Evolutionary conservation across 1,284 basidiomycete species (phyloP).

Genomic region (Pseudozyma thailandica): DNA sequence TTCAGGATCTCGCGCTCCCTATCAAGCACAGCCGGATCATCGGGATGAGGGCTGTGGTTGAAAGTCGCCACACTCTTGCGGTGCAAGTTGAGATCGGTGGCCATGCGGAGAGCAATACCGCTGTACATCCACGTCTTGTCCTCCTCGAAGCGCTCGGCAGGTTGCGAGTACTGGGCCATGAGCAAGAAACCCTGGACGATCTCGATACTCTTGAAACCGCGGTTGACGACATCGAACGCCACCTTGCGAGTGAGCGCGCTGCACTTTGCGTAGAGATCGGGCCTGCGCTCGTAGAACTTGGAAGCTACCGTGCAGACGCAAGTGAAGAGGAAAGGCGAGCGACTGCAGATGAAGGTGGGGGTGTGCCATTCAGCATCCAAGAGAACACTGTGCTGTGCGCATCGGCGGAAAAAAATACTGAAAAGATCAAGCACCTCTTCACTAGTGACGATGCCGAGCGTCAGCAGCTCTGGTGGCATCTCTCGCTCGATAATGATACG

Average conservation of each 20-base stretch:
- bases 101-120: slow-evolving; percentile 78
- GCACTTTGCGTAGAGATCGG: slow-evolving; percentile 83
- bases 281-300: slow-evolving; percentile 84
- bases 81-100: slow-evolving; percentile 93
- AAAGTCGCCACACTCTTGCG: slow-evolving; percentile 79
- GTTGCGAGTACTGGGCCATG: slow-evolving; percentile 69
- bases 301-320: slow-evolving; percentile 88
- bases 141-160: slow-evolving; percentile 79
- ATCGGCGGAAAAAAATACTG: slow-evolving; percentile 79
- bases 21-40: slow-evolving; percentile 68
- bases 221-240: slow-evolving; percentile 75
- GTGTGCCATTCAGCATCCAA: slow-evolving; percentile 68
- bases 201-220: slow-evolving; percentile 93
- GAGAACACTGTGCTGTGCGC: slow-evolving; percentile 57
- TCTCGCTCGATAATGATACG: slow-evolving; percentile 88
- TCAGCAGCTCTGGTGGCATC: slow-evolving; percentile 82
- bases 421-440: slow-evolving; percentile 88
- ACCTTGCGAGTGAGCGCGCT: slow-evolving; percentile 87
- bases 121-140: slow-evolving; percentile 85
- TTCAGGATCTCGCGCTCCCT: slow-evolving; percentile 89
- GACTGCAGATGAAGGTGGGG: slow-evolving; percentile 63
- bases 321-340: slow-evolving; percentile 66
- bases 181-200: slow-evolving; percentile 70
- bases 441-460: slow-evolving; percentile 81
- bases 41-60: slow-evolving; percentile 63